phyloP scores from a whole-genome alignment of 2,329 filamentous ascomycete genomes.

The Blumeria graminis region DNA sequence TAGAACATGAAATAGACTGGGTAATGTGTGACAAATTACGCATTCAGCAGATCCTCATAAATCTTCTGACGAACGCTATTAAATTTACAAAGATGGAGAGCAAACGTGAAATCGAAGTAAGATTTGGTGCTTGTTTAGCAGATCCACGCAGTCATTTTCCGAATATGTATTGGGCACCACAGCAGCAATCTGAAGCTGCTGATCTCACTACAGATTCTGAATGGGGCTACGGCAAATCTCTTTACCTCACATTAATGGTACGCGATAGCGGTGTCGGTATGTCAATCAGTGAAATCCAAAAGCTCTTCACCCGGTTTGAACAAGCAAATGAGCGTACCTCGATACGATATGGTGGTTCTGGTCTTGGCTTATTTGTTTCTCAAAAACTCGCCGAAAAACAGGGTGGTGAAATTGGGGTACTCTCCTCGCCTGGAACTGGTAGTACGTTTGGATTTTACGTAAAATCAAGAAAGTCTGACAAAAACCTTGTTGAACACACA shows the following conservation, averaged over 20 bases:
- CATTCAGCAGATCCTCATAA: conserved; percentile 59
- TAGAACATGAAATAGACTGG: conserved; percentile 32
- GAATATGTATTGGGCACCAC: conserved; percentile 8
- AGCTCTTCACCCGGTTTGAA: conserved; percentile 57
- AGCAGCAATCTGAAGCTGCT: conserved; percentile 3
- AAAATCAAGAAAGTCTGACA: conserved; percentile 20
- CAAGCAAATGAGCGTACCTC: conserved; percentile 50
- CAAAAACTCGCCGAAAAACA: conserved; percentile 55
- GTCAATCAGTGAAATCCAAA: conserved; percentile 42
- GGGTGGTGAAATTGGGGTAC: conserved; percentile 54
- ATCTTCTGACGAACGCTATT: conserved; percentile 58
- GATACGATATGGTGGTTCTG: conserved; percentile 57
- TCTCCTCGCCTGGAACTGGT: conserved; percentile 39
- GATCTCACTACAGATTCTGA: conserved; percentile 9
- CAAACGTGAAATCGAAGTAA: conserved; percentile 28
- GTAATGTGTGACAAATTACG: conserved; percentile 48
- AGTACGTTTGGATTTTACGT: conserved; percentile 58
- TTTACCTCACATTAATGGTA: conserved; percentile 51
- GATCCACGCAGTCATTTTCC: conserved; percentile 6
- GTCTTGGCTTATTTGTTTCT: conserved; percentile 57
- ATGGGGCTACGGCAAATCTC: conserved; percentile 20
- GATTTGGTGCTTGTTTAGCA: conserved; percentile 7
- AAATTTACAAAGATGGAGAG: conserved; percentile 52
- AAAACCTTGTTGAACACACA: conserved; percentile 12
- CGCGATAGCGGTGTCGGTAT: conserved; percentile 56